Base-by-base conservation (phyloP, 148 eudicot genomes). In the Polygonum maritimum region DNA sequence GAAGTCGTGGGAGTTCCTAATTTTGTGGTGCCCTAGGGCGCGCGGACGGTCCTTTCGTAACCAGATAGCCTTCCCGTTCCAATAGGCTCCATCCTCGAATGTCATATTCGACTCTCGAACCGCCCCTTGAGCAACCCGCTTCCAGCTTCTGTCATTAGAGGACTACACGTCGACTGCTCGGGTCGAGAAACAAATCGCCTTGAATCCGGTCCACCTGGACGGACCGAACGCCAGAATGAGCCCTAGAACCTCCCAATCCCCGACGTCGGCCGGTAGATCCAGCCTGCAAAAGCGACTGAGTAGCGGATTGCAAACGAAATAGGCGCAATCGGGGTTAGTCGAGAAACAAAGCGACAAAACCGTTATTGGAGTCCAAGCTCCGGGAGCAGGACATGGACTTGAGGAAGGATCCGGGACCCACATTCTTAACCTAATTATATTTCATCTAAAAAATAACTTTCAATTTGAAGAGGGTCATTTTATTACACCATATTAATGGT, bases 151-250 rank as follows among this genome's bases (percentile, higher is more conserved):
- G 35, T 4, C 44, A 4, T 4, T 9, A 2, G 71, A 65, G 41
- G 71, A 65, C 44, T 35, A 65, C 14, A 65, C 44, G 7, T 65
- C 41, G 35, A 65, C 36, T 65, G 44, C 71, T 9, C 36, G 35
- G 71, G 21, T 35, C 71, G 2, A 10, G 41, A 1, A 35, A 3
- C 71, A 65, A 19, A 65, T 65, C 71, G 36, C 71, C 71, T 65
- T 65, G 71, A 65, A 65, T 65, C 71, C 71, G 44, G 3, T 65
- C 71, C 71, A 65, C 36, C 19, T 65, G 5, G 71, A 65, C 13
- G n/a, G 44, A 65, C 36, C 71, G 35, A 65, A 65, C 19, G 35
- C 71, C 3, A 65, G 44, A 19, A 44, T 65, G 15, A 65, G 21
- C 1, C 71, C 71, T 65, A 65, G 41, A 65, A 65, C 10, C 71